These are phyloP conservation scores for Alternaria angustiovoidea DNA, from an alignment of 2,329 filamentous ascomycete genomes.

Conservation along the genomic window DNA sequence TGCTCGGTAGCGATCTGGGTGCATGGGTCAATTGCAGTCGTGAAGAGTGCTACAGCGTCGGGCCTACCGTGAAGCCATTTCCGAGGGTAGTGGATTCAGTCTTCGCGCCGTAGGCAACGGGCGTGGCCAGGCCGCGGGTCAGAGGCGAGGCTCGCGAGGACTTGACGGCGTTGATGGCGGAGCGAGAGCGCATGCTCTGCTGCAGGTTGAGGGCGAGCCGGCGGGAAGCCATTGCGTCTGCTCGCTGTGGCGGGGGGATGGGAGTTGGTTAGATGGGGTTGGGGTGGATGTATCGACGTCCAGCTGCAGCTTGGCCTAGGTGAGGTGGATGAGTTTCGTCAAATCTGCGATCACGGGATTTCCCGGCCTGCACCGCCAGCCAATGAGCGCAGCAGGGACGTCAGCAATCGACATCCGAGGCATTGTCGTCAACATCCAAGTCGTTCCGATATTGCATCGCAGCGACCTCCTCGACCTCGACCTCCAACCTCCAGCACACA, in stretches of 20 bases:
- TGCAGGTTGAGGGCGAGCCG: conserved; percentile 95
- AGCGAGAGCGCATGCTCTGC: conserved; percentile 86
- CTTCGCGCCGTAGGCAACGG: conserved; percentile 75
- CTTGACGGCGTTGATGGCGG: conserved; percentile 78
- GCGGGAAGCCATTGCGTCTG: conserved; percentile 84
- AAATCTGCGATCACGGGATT: conserved; percentile 34
- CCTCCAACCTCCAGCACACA: conserved; percentile 30
- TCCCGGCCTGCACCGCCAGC: conserved; percentile 27
- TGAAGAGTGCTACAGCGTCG: conserved; percentile 17
- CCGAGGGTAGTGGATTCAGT: conserved; percentile 95
- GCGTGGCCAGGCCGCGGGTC: conserved; percentile 89
- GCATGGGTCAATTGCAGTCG: conserved; percentile 45
- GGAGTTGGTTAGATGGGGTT: conserved; percentile 33
- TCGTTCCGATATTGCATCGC: conserved; percentile 16
- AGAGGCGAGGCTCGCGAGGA: conserved; percentile 64
- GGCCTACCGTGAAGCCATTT: conserved; percentile 91
- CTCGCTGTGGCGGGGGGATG: conserved; percentile 36
- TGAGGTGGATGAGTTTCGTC: conserved; percentile 33
- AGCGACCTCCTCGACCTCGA: conserved; percentile 11
- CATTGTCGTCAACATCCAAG: conserved; percentile 26
- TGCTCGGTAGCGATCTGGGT: conserved; percentile 93
- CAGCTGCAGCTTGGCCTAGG: conserved; percentile 35
- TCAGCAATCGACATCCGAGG: conserved; percentile 32
- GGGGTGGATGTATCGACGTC: conserved; percentile 31
- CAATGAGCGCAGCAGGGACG: conserved; percentile 27